Percentiles rank a stretch among this genome's conserved stretches.
Evolutionary conservation across 768 basidiomycete genomes (phyloP).

Genomic region (Pleurotus djamor): DNA sequence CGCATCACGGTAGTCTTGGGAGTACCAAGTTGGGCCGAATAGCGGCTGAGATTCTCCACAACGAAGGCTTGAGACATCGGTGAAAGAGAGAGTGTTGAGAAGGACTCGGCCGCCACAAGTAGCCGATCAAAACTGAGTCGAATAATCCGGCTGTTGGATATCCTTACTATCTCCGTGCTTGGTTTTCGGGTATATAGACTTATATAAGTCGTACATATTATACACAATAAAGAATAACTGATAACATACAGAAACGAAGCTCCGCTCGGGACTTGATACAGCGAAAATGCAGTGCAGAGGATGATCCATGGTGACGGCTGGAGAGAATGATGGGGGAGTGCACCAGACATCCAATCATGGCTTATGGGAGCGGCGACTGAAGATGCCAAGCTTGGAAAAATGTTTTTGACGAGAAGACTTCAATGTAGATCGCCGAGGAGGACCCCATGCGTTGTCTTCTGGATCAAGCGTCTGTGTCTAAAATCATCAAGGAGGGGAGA

Average conservation of each 20-base stretch:
- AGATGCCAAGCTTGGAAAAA: neutral
- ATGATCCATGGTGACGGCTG: neutral
- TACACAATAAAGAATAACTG: neutral
- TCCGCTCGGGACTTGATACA: neutral
- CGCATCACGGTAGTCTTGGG: no score
- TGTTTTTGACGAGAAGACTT: neutral
- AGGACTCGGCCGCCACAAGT: no score
- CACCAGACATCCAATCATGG: neutral
- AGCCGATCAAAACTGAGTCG: no score
- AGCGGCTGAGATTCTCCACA: no score
- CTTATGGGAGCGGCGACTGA: neutral
- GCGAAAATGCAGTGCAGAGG: neutral
- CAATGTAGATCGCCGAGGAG: slow-evolving; percentile 14
- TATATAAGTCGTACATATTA: neutral
- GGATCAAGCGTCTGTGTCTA: slow-evolving; percentile 24
- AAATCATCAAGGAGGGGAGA: neutral
- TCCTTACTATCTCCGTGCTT: neutral
- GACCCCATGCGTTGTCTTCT: slow-evolving; percentile 38
- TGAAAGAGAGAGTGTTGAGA: no score
- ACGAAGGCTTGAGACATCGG: no score
- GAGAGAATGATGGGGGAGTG: neutral
- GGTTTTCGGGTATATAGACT: neutral
- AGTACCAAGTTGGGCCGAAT: no score
- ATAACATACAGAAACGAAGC: neutral
- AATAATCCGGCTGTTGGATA: no score